phyloP scores from a whole-genome alignment of 2,329 filamentous ascomycete species.

The Chaetomium strumarium region DNA sequence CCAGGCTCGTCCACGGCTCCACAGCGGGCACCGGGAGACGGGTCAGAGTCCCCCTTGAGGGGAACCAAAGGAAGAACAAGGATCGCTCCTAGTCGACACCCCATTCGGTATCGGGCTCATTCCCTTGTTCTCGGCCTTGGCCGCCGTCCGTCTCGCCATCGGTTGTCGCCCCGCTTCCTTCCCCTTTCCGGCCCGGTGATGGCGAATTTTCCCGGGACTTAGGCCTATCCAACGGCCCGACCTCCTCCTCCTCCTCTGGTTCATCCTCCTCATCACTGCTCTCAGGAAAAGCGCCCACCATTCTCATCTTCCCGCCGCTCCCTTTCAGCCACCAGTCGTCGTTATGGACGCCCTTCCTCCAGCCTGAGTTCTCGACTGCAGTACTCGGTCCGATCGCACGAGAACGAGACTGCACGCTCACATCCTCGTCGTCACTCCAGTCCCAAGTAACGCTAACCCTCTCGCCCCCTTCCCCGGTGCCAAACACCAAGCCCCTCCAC shows the following conservation, averaged over 20 bases:
- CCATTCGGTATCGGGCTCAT: constrained; percentile 1
- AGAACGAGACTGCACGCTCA: not conserved
- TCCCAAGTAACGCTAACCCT: constrained; percentile 56
- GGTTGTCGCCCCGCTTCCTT: not conserved
- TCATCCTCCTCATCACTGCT: constrained; percentile 13
- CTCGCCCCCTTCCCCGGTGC: constrained; percentile 48
- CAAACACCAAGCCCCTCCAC: constrained; percentile 56
- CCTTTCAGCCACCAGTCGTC: not conserved
- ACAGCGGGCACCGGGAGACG: not conserved
- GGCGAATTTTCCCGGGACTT: not conserved
- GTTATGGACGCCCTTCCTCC: not conserved
- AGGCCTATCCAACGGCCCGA: constrained; percentile 6
- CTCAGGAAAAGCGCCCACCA: constrained; percentile 27
- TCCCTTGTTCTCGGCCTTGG: not conserved
- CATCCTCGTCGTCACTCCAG: constrained; percentile 25
- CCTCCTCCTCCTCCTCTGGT: constrained; percentile 15
- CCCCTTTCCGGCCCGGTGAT: not conserved
- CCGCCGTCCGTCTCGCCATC: not conserved
- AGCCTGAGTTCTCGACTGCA: not conserved
- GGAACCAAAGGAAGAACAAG: not conserved
- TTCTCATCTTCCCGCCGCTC: constrained; percentile 22
- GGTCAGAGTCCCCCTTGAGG: not conserved
- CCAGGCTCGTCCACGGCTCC: not conserved
- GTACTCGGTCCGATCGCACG: not conserved
- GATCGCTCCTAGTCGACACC: constrained; percentile 7